Evolutionary conservation across 208 protist genomes (phyloP).

Genomic region (Acanthamoeba culbertsoni): DNA sequence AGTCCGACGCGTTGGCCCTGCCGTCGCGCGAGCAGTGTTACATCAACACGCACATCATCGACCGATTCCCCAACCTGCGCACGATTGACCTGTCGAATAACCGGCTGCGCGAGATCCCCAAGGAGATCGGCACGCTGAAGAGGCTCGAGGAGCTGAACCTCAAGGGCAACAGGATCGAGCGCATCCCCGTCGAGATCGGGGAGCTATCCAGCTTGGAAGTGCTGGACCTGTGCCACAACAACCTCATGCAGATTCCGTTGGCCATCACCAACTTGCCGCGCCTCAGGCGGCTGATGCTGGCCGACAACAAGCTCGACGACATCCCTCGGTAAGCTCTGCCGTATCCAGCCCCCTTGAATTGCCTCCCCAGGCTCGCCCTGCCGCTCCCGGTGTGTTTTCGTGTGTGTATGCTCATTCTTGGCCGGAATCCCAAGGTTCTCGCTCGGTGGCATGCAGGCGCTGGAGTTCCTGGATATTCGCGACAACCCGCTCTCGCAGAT

Average conservation of each 20-base stretch:
- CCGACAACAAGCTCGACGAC: conserved; percentile 13
- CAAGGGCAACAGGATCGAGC: neutral
- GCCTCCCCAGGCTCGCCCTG: neutral
- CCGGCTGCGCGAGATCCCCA: conserved; percentile 19
- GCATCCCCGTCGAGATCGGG: conserved; percentile 1
- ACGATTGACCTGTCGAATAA: conserved; percentile 24
- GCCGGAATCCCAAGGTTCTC: neutral
- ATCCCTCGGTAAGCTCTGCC: neutral
- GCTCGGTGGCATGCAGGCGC: conserved; percentile 3
- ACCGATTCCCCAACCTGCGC: conserved; percentile 15
- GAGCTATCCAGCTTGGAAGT: conserved; percentile 8
- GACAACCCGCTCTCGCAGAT: conserved; percentile 43
- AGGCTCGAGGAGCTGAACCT: conserved; percentile 29
- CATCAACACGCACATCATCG: conserved; percentile 50
- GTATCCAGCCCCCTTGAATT: too few species aligned
- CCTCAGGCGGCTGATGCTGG: neutral
- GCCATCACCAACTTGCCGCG: conserved; percentile 45
- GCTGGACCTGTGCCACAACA: conserved; percentile 28
- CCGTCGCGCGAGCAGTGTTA: neutral
- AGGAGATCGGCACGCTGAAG: conserved; percentile 43
- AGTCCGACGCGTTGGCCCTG: neutral
- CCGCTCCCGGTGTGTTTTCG: too few species aligned
- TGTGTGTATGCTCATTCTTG: neutral
- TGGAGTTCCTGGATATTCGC: conserved; percentile 47
- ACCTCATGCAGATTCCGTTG: conserved; percentile 16